Base-by-base conservation (phyloP, 371 early-diverging fungal genomes). In the Mucor circinelloides region DNA sequence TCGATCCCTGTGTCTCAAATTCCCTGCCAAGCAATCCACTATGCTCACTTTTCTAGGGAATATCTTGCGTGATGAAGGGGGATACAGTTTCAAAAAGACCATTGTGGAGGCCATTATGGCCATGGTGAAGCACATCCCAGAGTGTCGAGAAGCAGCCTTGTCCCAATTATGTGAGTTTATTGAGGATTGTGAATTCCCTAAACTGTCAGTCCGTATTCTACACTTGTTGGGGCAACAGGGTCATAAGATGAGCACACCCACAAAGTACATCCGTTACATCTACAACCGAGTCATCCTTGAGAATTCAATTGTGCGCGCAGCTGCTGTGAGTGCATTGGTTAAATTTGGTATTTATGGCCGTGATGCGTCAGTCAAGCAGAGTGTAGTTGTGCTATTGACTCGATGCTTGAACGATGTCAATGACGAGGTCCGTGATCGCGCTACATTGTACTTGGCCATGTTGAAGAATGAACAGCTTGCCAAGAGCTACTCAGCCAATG, bases 251-350 rank as follows among this genome's bases (percentile, higher is more conserved):
- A 72, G 87, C 1, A 90, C 92, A 25, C 99, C 99, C n/a, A 90
- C 96, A 19, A 93, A 96, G 72, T 97, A 93, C 77, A 97, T 99
- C 67, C 92, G 98, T n/a, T 97, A 97, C 78, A 97, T 99, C 66
- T 99, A 98, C 85, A 99, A 99, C 84, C 93, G 99, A 7, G 95
- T 98, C 55, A 95, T 99, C 68, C 87, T 99, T 59, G 99, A 99
- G 76, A 96, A 94, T 74, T 91, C 98, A 1, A 93, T 94, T 68
- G 97, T 99, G 25, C 91, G 99, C 63, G 97, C 95, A 17, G 98
- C 99, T 15, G 99, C 99, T 4, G 98, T 98, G 21, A 91, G 89
- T 46, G 94, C 98, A 0, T 85, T 99, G 71, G 92, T 95, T 64
- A 95, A 95, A 69, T 98, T 99, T 80, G 98, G 96, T 56, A 88